These are phyloP conservation scores for Chytriomyces sp. DNA, from an alignment of 192 early-diverging fungal genomes.

Conservation along the genomic window DNA sequence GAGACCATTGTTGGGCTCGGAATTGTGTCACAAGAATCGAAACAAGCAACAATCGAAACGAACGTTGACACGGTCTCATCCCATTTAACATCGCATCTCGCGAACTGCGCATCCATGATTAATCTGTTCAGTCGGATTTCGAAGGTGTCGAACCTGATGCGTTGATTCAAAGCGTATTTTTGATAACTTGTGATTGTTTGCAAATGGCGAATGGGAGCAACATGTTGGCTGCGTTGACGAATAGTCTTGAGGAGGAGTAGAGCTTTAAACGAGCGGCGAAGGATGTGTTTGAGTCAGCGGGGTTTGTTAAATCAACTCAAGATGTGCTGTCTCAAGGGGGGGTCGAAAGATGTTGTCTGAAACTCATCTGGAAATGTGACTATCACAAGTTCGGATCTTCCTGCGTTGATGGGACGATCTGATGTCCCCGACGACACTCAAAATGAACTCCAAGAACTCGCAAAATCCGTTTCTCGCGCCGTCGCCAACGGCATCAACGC, in stretches of 20 bases:
- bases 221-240: slow-evolving; percentile 51
- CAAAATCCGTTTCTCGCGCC: slow-evolving; percentile 46
- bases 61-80: slow-evolving; percentile 56
- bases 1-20: no score
- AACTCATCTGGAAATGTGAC: slow-evolving; percentile 39
- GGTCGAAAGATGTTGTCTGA: slow-evolving; percentile 45
- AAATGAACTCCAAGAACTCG: slow-evolving; percentile 53
- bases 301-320: slow-evolving; percentile 47
- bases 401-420: slow-evolving; percentile 50
- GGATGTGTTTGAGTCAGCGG: slow-evolving; percentile 38
- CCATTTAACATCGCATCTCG: slow-evolving; percentile 51
- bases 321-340: slow-evolving; percentile 48
- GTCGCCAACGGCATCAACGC: slow-evolving; percentile 42
- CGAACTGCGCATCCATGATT: slow-evolving; percentile 53
- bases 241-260: slow-evolving; percentile 42
- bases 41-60: slow-evolving; percentile 61
- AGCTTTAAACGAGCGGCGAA: slow-evolving; percentile 46
- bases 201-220: slow-evolving; percentile 64
- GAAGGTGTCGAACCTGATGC: slow-evolving; percentile 63
- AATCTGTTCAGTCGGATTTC: slow-evolving; percentile 49
- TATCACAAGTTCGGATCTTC: slow-evolving; percentile 37
- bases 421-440: slow-evolving; percentile 54
- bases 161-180: slow-evolving; percentile 47
- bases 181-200: slow-evolving; percentile 50
- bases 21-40: slow-evolving; percentile 59